Evolutionary conservation across 2,329 filamentous ascomycete genomes (phyloP).

Genomic region (Leptographium galeiforme): DNA sequence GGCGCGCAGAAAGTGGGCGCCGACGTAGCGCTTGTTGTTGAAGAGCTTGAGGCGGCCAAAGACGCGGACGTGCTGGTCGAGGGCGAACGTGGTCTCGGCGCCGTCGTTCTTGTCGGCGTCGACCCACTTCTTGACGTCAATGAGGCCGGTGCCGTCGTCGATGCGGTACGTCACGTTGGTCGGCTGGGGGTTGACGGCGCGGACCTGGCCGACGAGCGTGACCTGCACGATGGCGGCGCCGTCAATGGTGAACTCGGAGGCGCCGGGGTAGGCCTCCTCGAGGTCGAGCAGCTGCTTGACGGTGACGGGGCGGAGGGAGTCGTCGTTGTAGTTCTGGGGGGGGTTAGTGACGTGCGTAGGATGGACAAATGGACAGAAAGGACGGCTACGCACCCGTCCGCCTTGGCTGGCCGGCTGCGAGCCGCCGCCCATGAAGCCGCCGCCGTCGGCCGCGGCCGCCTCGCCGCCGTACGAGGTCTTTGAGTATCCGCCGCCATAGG

Average conservation of each 20-base stretch:
- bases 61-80: constrained; percentile 72
- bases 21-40: constrained; percentile 70
- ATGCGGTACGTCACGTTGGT: constrained; percentile 88
- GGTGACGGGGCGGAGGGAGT: constrained; percentile 83
- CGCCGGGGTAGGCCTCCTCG: constrained; percentile 56
- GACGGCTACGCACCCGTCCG: constrained; percentile 10
- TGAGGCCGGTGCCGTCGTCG: constrained; percentile 84
- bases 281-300: constrained; percentile 89
- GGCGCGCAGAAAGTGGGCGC: constrained; percentile 66
- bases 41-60: constrained; percentile 77
- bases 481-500: constrained; percentile 35
- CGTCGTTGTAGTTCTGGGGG: constrained; percentile 53
- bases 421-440: constrained; percentile 47
- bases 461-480: constrained; percentile 37
- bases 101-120: constrained; percentile 44
- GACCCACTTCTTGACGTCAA: constrained; percentile 85
- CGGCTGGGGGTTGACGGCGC: constrained; percentile 69
- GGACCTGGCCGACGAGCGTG: constrained; percentile 83
- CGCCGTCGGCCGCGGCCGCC: constrained; percentile 45
- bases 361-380: not conserved
- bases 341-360: too few relatives aligned
- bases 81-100: constrained; percentile 37
- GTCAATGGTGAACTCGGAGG: constrained; percentile 68
- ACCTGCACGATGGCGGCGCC: constrained; percentile 59
- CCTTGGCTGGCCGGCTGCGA: constrained; percentile 46